A percentile compares a stretch with the other conserved stretches of the same genome.
Evolutionary conservation across 2,329 filamentous ascomycete genomes (phyloP).

Genomic region (Cordyceps cateniannulata): DNA sequence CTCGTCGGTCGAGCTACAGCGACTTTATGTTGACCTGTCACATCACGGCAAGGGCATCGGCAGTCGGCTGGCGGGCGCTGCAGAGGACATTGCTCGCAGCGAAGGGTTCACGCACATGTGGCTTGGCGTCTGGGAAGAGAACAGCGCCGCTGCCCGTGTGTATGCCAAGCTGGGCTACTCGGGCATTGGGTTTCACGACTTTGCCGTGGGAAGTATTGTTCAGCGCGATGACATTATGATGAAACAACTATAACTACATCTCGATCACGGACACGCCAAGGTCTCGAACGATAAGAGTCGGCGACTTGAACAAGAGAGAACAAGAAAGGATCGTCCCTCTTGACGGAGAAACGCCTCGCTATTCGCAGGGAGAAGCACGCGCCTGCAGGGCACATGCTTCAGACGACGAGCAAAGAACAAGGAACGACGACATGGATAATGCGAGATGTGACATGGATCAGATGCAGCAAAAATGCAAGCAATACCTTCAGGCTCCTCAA

Average conservation of each 20-base stretch:
- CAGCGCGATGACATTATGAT: conserved; percentile 38
- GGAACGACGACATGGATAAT: background rate
- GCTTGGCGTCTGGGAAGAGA: conserved; percentile 44
- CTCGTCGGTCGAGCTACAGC: conserved; percentile 32
- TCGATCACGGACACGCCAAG: too few relatives aligned
- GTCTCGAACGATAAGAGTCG: background rate
- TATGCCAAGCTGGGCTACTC: conserved; percentile 36
- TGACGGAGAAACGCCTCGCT: too few relatives aligned
- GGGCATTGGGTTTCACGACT: conserved; percentile 34
- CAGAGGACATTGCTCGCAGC: conserved; percentile 28
- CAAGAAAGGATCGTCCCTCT: too few relatives aligned
- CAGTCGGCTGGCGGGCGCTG: conserved; percentile 22
- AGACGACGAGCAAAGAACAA: background rate
- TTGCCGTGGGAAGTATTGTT: conserved; percentile 32
- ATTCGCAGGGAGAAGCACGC: too few relatives aligned
- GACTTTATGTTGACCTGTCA: conserved; percentile 33
- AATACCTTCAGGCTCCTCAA: background rate
- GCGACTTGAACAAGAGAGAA: background rate
- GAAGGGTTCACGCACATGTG: conserved; percentile 34
- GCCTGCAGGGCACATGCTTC: too few relatives aligned
- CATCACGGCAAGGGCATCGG: conserved; percentile 34
- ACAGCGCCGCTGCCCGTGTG: conserved; percentile 28
- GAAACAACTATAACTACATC: conserved; percentile 22
- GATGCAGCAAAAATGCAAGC: background rate
- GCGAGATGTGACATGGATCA: background rate